A percentile compares a stretch with the other conserved stretches of the same genome.
These are phyloP conservation scores for Pythium sp. DNA, from an alignment of 352 stramenopile genomes.

Conservation along the genomic window DNA sequence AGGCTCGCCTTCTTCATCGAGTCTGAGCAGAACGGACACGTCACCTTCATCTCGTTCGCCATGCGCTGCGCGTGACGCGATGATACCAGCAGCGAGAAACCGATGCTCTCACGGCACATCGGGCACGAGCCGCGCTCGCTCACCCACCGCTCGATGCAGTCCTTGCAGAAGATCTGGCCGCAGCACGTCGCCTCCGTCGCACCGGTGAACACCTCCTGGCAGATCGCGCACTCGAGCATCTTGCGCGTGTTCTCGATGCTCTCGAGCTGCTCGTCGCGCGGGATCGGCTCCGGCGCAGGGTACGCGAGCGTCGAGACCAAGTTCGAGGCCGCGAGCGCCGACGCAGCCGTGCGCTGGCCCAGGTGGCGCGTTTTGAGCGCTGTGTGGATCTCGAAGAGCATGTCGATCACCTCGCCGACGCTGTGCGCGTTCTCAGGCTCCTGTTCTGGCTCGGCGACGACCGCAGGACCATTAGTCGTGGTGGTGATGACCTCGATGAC, in stretches of 20 bases:
- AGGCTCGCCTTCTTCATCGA: constrained; percentile 76
- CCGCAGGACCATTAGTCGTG: neutral
- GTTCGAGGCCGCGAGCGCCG: constrained; percentile 69
- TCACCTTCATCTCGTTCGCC: constrained; percentile 85
- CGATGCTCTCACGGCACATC: constrained; percentile 77
- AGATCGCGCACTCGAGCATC: constrained; percentile 87
- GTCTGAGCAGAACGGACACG: constrained; percentile 59
- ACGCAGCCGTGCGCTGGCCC: constrained; percentile 74
- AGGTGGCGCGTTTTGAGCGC: constrained; percentile 75
- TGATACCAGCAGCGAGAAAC: constrained; percentile 58
- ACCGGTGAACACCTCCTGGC: constrained; percentile 74
- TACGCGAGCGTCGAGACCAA: constrained; percentile 70
- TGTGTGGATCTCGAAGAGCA: constrained; percentile 85
- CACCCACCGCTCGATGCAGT: constrained; percentile 83
- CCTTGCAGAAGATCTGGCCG: constrained; percentile 84
- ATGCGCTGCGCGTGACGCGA: constrained; percentile 78
- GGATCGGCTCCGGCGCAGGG: constrained; percentile 44
- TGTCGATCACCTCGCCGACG: constrained; percentile 75
- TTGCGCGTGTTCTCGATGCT: constrained; percentile 77
- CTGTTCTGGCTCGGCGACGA: constrained; percentile 20
- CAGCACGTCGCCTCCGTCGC: constrained; percentile 80
- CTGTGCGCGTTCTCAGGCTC: constrained; percentile 30
- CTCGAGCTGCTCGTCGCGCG: constrained; percentile 75
- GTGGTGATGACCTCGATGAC: constrained; percentile 19
- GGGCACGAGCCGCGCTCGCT: constrained; percentile 76